phyloP scores from a whole-genome alignment of 352 stramenopile species.

The Phytophthora cactorum region DNA sequence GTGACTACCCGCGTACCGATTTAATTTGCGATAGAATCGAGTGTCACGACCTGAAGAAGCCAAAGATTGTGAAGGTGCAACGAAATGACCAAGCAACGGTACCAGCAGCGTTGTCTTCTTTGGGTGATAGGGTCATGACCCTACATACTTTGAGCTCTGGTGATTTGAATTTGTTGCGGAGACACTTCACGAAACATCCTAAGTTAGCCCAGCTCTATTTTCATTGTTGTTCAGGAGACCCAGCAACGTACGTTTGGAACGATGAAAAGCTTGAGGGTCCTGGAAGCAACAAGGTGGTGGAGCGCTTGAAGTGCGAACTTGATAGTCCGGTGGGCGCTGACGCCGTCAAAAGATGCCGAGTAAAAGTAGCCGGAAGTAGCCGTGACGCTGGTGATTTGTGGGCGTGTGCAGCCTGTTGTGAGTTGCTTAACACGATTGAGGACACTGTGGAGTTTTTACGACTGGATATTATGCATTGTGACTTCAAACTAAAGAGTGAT shows the following conservation, averaged over 20 bases:
- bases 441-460: neutral
- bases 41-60: neutral
- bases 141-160: neutral
- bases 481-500: neutral
- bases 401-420: neutral
- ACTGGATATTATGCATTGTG: neutral
- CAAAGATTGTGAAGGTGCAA: neutral
- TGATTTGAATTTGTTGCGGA: neutral
- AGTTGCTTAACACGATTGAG: neutral
- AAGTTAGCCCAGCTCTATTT: neutral
- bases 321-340: neutral
- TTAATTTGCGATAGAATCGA: too few species aligned
- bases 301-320: neutral
- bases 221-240: neutral
- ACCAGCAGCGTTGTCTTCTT: neutral
- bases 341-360: neutral
- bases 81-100: neutral
- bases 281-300: neutral
- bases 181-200: neutral
- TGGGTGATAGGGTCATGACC: neutral
- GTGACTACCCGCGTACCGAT: too few species aligned
- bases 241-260: neutral
- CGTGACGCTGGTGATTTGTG: neutral
- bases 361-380: neutral
- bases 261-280: neutral